These are phyloP conservation scores for Alternaria hordeiaustralica DNA, from an alignment of 2,329 filamentous ascomycete species.

Conservation along the genomic window DNA sequence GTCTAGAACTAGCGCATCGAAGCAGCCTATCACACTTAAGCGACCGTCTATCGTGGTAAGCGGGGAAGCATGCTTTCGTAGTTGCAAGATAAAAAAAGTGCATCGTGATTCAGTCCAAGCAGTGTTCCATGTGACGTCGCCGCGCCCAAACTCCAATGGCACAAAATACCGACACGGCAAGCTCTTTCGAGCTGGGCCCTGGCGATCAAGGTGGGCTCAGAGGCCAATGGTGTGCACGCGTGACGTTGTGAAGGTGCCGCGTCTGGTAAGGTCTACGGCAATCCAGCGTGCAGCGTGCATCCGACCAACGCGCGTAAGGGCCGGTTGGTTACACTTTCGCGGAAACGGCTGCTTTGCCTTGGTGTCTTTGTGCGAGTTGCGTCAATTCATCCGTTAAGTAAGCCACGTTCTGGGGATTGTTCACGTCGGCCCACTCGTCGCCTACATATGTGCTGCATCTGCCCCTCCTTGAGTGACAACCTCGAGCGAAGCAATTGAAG, in stretches of 20 bases:
- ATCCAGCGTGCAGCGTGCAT: slow-evolving; percentile 27
- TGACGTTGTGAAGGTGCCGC: slow-evolving; percentile 37
- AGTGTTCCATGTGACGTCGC: slow-evolving; percentile 7
- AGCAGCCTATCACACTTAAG: slow-evolving; percentile 23
- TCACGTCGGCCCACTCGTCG: slow-evolving; percentile 34
- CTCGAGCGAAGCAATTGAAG: slow-evolving; percentile 15
- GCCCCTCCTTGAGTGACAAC: slow-evolving; percentile 36
- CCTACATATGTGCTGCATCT: slow-evolving; percentile 44
- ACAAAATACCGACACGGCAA: slow-evolving; percentile 9
- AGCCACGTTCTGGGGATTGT: slow-evolving; percentile 34
- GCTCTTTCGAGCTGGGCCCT: slow-evolving; percentile 25
- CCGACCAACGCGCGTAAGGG: slow-evolving; percentile 9
- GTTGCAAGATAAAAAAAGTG: neutral
- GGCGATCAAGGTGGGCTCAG: slow-evolving; percentile 27
- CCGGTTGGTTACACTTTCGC: slow-evolving; percentile 13
- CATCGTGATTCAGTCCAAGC: slow-evolving; percentile 6
- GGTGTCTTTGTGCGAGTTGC: slow-evolving; percentile 18
- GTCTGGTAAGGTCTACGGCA: slow-evolving; percentile 33
- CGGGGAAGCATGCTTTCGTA: slow-evolving; percentile 6
- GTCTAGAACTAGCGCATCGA: slow-evolving; percentile 15
- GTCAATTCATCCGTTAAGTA: slow-evolving; percentile 30
- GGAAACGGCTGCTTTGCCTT: slow-evolving; percentile 18
- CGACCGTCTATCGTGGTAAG: slow-evolving; percentile 11
- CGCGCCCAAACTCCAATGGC: slow-evolving; percentile 10
- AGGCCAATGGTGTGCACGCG: slow-evolving; percentile 33